Base-by-base conservation (phyloP, 352 stramenopile species). In the Saprolegnia diclina region DNA sequence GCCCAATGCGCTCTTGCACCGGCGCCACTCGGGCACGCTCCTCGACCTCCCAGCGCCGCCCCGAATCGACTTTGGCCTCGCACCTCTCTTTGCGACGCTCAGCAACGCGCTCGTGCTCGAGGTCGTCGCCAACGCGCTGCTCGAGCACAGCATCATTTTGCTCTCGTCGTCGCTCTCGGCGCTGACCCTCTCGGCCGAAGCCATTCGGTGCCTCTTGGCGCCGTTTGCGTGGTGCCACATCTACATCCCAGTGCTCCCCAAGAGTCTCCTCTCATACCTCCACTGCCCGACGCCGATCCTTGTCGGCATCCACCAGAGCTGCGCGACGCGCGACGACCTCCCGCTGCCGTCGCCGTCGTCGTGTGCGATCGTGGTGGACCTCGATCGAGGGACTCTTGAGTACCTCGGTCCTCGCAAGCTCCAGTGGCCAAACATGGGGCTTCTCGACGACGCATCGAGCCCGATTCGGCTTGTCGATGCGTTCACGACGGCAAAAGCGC, bases 211-310 rank as follows among this genome's bases (percentile, higher is more conserved):
- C 46, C 78, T 97, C 40, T 74, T 96, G 29, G 87, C 89, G 26
- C 90, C 90, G 16, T 91, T 96, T 63, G 82, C 88, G 53, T 97
- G 89, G 89, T 93, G 85, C 65, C 89, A 97, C 64, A 87, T 95
- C 56, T 97, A 96, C 71, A 81, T 90, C 18, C 87, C 89, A 1
- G 82, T 95, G 62, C 73, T 97, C 5, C 89, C 90, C 5, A 87
- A 92, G 72, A 72, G 82, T 42, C 73, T 97, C 48, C 77, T 95
- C 4, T 92, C 88, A 29, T 94, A 95, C 52, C 78, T 97, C 35
- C 86, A 97, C 67, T 95, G 88, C 24, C 89, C 89, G n/a, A 95
- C 88, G 45, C 88, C 88, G 11, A 95, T 96, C 72, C 76, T 97
- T 37, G 85, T 95, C 1, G 89, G 89, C 24, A 73, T 96, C 0